Percentiles rank a stretch among this genome's conserved stretches.
Conservation (phyloP, 2,329 filamentous ascomycete genomes). For the Arachnomyces sp. region DNA sequence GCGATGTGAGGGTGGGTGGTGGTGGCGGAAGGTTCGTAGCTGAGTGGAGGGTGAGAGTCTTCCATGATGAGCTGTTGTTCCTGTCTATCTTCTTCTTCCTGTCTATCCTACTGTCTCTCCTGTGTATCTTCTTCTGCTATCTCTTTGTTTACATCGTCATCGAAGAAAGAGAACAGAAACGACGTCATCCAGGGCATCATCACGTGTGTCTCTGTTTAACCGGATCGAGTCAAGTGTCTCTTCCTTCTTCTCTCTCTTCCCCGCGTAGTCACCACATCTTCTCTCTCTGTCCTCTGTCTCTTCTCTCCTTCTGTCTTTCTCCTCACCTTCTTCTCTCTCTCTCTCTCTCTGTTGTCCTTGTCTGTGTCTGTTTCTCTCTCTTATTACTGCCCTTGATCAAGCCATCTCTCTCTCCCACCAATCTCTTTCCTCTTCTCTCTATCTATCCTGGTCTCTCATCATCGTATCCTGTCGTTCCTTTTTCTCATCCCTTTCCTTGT, state of each 20-base stretch:
- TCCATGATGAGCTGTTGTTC: too few relatives aligned
- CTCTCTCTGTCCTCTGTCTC: conserved; percentile 5
- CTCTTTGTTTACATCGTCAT: conserved; percentile 7
- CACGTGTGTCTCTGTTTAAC: conserved; percentile 4
- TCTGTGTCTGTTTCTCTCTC: not conserved
- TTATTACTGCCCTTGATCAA: not conserved
- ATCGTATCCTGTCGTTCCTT: conserved; percentile 12
- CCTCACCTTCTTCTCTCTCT: conserved; percentile 7
- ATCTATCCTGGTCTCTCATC: conserved; percentile 1
- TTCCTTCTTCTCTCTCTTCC: conserved; percentile 3
- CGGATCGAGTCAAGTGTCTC: too few relatives aligned
- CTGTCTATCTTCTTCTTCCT: conserved; percentile 16
- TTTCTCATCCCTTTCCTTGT: conserved; percentile 16
- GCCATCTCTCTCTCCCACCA: conserved; percentile 3
- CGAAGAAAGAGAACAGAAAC: too few relatives aligned
- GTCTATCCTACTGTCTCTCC: conserved; percentile 11
- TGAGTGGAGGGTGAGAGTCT: conserved; percentile 55
- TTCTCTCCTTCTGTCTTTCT: conserved; percentile 10
- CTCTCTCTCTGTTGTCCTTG: too few relatives aligned
- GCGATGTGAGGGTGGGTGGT: conserved; percentile 64
- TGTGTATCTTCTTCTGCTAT: conserved; percentile 1
- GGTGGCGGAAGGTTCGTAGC: conserved; percentile 67
- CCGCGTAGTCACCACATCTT: too few relatives aligned
- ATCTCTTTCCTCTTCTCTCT: conserved; percentile 7
- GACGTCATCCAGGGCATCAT: too few relatives aligned